phyloP scores from a whole-genome alignment of 768 basidiomycete species.

The Pleurotus citrinopileatus region DNA sequence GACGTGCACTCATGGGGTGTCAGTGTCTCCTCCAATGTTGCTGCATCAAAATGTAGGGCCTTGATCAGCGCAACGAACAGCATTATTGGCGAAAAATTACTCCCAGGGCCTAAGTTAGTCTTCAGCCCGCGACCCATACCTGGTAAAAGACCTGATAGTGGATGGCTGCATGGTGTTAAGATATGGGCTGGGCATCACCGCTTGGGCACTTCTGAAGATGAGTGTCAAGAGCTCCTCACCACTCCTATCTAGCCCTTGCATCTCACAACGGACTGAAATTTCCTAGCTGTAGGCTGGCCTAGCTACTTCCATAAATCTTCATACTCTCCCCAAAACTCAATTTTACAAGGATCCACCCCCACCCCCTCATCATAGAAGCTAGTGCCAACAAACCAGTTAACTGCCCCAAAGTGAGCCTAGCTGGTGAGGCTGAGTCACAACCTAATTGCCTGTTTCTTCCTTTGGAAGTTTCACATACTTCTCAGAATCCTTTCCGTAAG shows the following conservation, averaged over 20 bases:
- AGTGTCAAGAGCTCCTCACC: background rate
- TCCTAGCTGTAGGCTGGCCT: too few relatives aligned
- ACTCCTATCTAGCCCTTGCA: background rate
- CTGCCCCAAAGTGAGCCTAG: too few relatives aligned
- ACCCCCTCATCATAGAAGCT: too few relatives aligned
- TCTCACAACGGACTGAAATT: too few relatives aligned
- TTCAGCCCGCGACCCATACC: conserved; percentile 18
- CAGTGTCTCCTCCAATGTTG: conserved; percentile 71
- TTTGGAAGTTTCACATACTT: too few relatives aligned
- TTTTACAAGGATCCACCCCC: too few relatives aligned
- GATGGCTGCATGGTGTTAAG: conserved; percentile 21
- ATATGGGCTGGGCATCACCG: conserved; percentile 17
- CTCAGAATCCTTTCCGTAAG: too few relatives aligned
- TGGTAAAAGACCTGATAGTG: conserved; percentile 12
- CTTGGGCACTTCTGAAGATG: background rate
- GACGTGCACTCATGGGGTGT: conserved; percentile 66
- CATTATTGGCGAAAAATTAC: conserved; percentile 47
- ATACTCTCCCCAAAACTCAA: too few relatives aligned
- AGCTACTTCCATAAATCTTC: too few relatives aligned
- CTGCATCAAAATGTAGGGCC: conserved; percentile 68
- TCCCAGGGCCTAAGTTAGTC: conserved; percentile 36
- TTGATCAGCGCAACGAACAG: conserved; percentile 72
- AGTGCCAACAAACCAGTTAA: too few relatives aligned
- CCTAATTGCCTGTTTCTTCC: too few relatives aligned
- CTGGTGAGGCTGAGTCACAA: too few relatives aligned